Conservation (phyloP, 352 stramenopile species). For the Globisporangium nunn region DNA sequence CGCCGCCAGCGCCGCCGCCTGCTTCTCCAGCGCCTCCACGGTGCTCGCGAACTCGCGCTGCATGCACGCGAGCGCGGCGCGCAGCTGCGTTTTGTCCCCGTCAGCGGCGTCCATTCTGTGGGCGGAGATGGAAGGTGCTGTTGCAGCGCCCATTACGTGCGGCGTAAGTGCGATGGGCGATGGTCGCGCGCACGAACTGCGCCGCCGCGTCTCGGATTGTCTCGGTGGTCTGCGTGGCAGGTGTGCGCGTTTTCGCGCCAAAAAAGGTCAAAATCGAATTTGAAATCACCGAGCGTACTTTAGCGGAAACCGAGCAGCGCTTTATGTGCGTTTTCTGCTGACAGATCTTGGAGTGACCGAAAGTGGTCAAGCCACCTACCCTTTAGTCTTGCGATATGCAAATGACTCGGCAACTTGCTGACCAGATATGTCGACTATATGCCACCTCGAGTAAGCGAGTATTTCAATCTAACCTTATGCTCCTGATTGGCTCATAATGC, state of each 20-base stretch:
- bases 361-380: too few species aligned
- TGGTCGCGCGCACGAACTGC: neutral
- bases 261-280: neutral
- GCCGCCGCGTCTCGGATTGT: neutral
- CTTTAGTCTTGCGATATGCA: too few species aligned
- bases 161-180: neutral
- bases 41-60: conserved; percentile 54
- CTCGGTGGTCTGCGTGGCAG: neutral
- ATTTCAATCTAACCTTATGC: too few species aligned
- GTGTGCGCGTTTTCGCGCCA: neutral
- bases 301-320: too few species aligned
- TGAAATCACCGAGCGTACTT: too few species aligned
- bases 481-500: too few species aligned
- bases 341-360: too few species aligned
- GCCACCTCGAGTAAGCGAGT: too few species aligned
- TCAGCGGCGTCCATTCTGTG: neutral
- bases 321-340: too few species aligned
- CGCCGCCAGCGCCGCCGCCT: conserved; percentile 29
- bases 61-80: conserved; percentile 45
- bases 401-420: too few species aligned
- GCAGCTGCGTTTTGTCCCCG: conserved; percentile 28
- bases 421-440: too few species aligned
- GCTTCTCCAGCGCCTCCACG: conserved; percentile 48
- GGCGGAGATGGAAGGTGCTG: neutral
- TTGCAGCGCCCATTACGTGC: neutral